phyloP scores from a whole-genome alignment of 163 green algal genomes.

The Chlorella variabilis region DNA sequence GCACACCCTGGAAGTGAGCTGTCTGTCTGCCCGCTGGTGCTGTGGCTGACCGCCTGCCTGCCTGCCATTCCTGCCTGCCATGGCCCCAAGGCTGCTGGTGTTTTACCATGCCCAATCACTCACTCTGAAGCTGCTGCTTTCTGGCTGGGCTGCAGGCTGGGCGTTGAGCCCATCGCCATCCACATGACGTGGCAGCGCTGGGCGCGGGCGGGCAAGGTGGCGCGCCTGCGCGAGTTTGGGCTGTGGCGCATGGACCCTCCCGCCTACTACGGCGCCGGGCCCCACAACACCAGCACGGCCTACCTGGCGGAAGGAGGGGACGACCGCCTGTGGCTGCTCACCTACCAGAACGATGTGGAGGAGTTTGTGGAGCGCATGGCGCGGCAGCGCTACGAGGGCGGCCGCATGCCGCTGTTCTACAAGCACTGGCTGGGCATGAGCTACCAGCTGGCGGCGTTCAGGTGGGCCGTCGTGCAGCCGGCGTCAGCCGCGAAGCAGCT shows the following conservation, averaged over 20 bases:
- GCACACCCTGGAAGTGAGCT: constrained; percentile 1
- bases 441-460: constrained; percentile 24
- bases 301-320: no score
- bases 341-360: constrained; percentile 2
- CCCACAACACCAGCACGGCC: not conserved
- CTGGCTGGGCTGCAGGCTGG: not conserved
- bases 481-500: not conserved
- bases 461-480: not conserved
- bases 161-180: constrained; percentile 3
- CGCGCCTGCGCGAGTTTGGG: constrained; percentile 15
- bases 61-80: not conserved
- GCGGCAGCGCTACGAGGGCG: not conserved
- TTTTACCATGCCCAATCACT: no score
- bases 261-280: not conserved
- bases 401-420: not conserved
- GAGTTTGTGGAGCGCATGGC: not conserved
- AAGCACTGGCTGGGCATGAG: constrained; percentile 8
- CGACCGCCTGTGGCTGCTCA: not conserved
- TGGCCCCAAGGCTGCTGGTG: no score
- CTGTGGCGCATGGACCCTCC: constrained; percentile 2
- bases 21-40: not conserved
- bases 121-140: no score
- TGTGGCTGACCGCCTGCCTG: not conserved
- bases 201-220: not conserved
- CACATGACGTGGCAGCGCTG: constrained; percentile 11